Percentiles rank a stretch among this genome's conserved stretches.
phyloP scores from a whole-genome alignment of 2,329 filamentous ascomycete genomes.

The Scopulariopsis brevicaulis region DNA sequence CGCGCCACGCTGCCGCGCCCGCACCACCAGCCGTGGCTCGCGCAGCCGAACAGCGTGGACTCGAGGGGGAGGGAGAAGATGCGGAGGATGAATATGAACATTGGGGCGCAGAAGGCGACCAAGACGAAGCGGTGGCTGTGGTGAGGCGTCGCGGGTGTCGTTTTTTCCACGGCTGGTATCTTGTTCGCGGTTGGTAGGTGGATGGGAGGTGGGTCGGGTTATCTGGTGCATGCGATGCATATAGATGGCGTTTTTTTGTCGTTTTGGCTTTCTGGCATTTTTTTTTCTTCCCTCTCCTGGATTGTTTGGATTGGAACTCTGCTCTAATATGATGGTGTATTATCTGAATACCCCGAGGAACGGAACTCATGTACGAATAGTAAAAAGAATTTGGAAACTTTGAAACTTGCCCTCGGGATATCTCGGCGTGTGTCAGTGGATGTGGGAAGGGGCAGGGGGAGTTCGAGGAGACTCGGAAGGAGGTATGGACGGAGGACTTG shows the following conservation, averaged over 20 bases:
- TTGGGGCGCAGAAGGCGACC: conserved; percentile 22
- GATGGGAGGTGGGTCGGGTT: no score
- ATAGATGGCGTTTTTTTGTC: conserved; percentile 5
- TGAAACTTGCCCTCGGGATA: neutral
- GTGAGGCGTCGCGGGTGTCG: neutral
- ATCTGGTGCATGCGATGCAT: conserved; percentile 1
- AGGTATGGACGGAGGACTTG: neutral
- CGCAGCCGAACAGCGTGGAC: conserved; percentile 36
- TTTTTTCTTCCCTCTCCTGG: neutral
- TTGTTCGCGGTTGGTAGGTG: neutral
- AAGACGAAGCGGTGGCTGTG: conserved; percentile 17
- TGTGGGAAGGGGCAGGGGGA: neutral
- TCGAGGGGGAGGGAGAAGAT: conserved; percentile 42
- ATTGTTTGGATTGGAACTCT: neutral
- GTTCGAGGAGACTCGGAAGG: neutral
- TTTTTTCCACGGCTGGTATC: neutral
- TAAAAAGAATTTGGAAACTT: neutral
- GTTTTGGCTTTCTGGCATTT: neutral
- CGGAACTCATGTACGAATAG: neutral
- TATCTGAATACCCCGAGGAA: neutral
- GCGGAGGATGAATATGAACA: conserved; percentile 31
- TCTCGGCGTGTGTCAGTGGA: neutral
- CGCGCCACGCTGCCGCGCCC: conserved; percentile 23
- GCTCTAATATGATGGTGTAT: neutral
- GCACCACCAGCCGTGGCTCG: conserved; percentile 16